Evolutionary conservation across 2,329 filamentous ascomycete species (phyloP).

Genomic region (Drechslera avenae): DNA sequence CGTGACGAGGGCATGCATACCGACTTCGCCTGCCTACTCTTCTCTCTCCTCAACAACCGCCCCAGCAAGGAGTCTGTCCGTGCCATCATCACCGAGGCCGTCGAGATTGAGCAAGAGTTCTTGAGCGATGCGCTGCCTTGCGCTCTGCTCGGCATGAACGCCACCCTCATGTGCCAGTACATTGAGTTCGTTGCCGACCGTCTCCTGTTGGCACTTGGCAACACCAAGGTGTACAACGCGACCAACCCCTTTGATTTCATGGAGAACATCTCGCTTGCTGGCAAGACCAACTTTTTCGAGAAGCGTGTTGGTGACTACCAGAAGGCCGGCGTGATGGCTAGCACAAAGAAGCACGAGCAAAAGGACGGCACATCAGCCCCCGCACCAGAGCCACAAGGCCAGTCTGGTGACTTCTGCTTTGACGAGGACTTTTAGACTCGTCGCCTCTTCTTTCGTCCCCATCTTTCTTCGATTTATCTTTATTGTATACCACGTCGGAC

Average conservation of each 20-base stretch:
- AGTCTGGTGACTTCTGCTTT: slow-evolving; percentile 81
- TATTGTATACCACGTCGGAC: slow-evolving; percentile 31
- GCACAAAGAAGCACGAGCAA: slow-evolving; percentile 73
- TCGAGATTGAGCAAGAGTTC: slow-evolving; percentile 96
- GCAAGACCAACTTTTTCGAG: slow-evolving; percentile 99
- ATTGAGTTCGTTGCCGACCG: slow-evolving; percentile 99
- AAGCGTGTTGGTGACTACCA: slow-evolving; percentile 99
- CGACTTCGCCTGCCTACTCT: slow-evolving; percentile 96
- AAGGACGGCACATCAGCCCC: slow-evolving; percentile 52
- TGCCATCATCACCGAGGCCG: slow-evolving; percentile 92
- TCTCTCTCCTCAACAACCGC: slow-evolving; percentile 95
- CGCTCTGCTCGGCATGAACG: slow-evolving; percentile 95
- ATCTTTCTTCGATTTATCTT: slow-evolving; percentile 28
- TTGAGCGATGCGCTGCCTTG: slow-evolving; percentile 92
- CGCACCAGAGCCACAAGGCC: slow-evolving; percentile 51
- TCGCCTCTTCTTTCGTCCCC: slow-evolving; percentile 17
- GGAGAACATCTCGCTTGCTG: slow-evolving; percentile 98
- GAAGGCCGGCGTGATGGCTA: slow-evolving; percentile 98
- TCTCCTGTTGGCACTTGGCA: slow-evolving; percentile 88
- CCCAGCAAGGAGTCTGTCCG: slow-evolving; percentile 80
- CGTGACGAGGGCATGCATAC: slow-evolving; percentile 99
- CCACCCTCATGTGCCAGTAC: slow-evolving; percentile 98
- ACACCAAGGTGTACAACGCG: slow-evolving; percentile 89
- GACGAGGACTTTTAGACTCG: slow-evolving; percentile 90
- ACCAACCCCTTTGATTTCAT: slow-evolving; percentile 99